A percentile compares a stretch with the other conserved stretches of the same genome.
Conservation (phyloP, 176 grass and related monocot species). For the Paspalum notatum region DNA sequence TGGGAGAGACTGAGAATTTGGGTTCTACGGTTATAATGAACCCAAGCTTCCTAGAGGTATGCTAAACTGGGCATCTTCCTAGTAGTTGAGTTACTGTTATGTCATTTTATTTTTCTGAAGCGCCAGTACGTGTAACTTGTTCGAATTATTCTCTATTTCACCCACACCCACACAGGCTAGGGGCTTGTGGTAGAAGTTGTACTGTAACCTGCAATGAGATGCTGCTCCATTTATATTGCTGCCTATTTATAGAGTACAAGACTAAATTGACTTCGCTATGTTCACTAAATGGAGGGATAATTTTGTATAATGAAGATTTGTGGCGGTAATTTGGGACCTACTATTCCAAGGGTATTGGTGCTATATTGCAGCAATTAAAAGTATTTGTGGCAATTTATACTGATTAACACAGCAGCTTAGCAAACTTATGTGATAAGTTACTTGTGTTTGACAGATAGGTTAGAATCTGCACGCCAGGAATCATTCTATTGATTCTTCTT, state of each 20-base stretch:
- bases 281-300: not conserved
- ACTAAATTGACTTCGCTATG: not conserved
- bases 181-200: too few relatives aligned
- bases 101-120: not conserved
- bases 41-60: slow-evolving; percentile 85
- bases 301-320: slow-evolving; percentile 16
- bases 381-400: slow-evolving; percentile 17
- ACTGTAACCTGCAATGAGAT: too few relatives aligned
- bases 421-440: slow-evolving; percentile 11
- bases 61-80: slow-evolving; percentile 16
- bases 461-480: not conserved
- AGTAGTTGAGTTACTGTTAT: not conserved
- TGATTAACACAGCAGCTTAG: slow-evolving; percentile 12
- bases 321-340: slow-evolving; percentile 18
- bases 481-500: slow-evolving; percentile 16
- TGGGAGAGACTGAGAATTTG: slow-evolving; percentile 70
- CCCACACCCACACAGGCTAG: too few relatives aligned
- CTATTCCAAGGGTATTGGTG: slow-evolving; percentile 1
- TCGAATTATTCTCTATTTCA: too few relatives aligned
- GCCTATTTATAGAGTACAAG: too few relatives aligned
- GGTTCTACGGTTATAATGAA: slow-evolving; percentile 74
- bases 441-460: not conserved
- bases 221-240: too few relatives aligned
- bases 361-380: not conserved
- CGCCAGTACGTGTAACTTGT: not conserved